A percentile compares a stretch with the other conserved stretches of the same genome.
phyloP scores from a whole-genome alignment of 352 stramenopile genomes.

The Blastocystis sp. region DNA sequence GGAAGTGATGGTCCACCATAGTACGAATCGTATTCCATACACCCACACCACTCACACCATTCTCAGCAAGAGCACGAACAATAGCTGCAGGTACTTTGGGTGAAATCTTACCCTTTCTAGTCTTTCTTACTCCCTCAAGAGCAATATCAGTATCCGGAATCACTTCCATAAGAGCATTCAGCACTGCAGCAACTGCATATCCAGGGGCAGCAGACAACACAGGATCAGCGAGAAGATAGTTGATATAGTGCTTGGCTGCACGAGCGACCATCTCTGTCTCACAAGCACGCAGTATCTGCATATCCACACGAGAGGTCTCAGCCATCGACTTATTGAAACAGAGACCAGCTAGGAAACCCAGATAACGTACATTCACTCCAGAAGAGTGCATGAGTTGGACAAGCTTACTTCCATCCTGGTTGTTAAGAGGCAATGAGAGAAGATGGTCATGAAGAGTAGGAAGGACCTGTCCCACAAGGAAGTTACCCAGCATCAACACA shows the following conservation, averaged over 20 bases:
- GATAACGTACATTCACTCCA: slow-evolving; percentile 56
- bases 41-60: slow-evolving; percentile 15
- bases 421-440: slow-evolving; percentile 1
- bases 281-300: slow-evolving; percentile 54
- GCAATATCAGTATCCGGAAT: slow-evolving; percentile 11
- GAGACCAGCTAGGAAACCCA: slow-evolving; percentile 25
- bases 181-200: slow-evolving; percentile 45
- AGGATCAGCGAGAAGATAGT: slow-evolving; percentile 1
- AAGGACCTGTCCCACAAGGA: slow-evolving; percentile 14
- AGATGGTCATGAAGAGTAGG: slow-evolving; percentile 11
- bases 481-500: slow-evolving; percentile 64
- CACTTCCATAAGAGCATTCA: slow-evolving; percentile 37
- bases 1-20: slow-evolving; percentile 37
- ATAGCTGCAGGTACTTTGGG: slow-evolving; percentile 10
- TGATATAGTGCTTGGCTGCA: slow-evolving; percentile 52
- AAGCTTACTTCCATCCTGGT: slow-evolving; percentile 59
- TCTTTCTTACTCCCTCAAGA: slow-evolving; percentile 34
- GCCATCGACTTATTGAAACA: background rate
- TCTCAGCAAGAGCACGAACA: background rate
- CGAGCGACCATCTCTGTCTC: slow-evolving; percentile 62
- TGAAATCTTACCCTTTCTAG: background rate
- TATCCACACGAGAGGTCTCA: background rate
- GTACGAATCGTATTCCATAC: slow-evolving; percentile 22
- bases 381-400: slow-evolving; percentile 52
- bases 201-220: background rate